Evolutionary conservation across 2,329 filamentous ascomycete species (phyloP).

Genomic region (Coniochaeta sp.): DNA sequence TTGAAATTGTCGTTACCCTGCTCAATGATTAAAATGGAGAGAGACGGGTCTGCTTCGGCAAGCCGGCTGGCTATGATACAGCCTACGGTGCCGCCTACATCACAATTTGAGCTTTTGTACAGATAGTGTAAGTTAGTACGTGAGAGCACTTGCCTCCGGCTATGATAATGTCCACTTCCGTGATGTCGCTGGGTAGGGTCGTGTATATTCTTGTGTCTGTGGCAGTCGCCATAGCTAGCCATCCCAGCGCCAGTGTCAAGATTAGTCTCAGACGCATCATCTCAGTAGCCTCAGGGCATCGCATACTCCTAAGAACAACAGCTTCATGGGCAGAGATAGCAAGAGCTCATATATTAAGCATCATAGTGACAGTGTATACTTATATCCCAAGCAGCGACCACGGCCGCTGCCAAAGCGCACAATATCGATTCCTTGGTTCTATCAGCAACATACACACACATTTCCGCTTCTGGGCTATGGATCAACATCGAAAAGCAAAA

Average conservation of each 20-base stretch:
- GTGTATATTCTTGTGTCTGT: conserved; percentile 3
- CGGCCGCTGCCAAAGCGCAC: too few relatives aligned
- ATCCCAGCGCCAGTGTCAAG: background rate
- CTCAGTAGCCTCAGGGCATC: background rate
- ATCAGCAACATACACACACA: background rate
- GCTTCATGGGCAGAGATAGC: too few relatives aligned
- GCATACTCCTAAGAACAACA: too few relatives aligned
- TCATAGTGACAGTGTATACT: too few relatives aligned
- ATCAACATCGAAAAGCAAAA: background rate
- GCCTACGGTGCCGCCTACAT: conserved; percentile 35
- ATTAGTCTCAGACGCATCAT: background rate
- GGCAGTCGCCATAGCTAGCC: background rate
- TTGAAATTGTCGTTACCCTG: conserved; percentile 44
- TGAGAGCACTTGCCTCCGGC: conserved; percentile 10
- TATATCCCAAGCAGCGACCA: too few relatives aligned
- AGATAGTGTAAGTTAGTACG: background rate
- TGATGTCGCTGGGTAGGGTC: conserved; percentile 7
- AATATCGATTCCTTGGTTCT: too few relatives aligned
- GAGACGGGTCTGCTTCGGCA: conserved; percentile 36
- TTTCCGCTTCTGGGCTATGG: background rate
- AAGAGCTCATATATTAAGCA: too few relatives aligned
- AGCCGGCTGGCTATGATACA: conserved; percentile 41
- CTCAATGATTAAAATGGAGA: conserved; percentile 46
- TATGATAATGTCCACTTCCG: conserved; percentile 30
- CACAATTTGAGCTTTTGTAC: background rate